Evolutionary conservation across 306 rosid species (phyloP).

Genomic region (Acacia melanoxylon): DNA sequence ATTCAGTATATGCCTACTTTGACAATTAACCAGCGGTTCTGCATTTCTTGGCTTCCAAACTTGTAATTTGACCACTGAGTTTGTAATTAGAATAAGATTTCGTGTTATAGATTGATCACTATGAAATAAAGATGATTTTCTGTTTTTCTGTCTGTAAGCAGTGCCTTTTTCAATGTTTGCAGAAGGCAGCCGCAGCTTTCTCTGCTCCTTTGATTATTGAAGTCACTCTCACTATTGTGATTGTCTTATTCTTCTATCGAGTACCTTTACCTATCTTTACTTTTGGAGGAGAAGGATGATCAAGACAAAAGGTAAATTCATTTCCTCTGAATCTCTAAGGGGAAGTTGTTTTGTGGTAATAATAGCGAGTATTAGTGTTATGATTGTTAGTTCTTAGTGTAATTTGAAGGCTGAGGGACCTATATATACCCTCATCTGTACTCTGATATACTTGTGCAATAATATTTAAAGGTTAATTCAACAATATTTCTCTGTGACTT

Average conservation of each 20-base stretch:
- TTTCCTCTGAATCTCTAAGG: background rate
- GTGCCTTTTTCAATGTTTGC: constrained; percentile 24
- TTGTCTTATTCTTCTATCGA: constrained; percentile 50
- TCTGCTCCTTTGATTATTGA: constrained; percentile 46
- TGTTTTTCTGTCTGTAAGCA: background rate
- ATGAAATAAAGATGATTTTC: background rate
- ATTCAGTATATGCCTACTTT: background rate
- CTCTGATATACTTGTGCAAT: too few species aligned
- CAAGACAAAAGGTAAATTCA: constrained; percentile 51
- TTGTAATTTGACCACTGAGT: background rate
- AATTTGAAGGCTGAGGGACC: background rate
- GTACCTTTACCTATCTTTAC: constrained; percentile 42
- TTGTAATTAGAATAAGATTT: background rate
- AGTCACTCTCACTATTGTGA: constrained; percentile 34
- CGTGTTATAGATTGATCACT: background rate
- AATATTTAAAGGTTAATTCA: constrained; percentile 19
- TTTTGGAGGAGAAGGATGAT: constrained; percentile 45
- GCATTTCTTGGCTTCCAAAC: constrained; percentile 7
- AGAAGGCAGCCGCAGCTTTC: constrained; percentile 32
- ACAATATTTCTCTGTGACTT: background rate
- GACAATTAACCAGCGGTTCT: background rate
- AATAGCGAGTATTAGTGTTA: background rate
- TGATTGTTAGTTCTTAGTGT: background rate
- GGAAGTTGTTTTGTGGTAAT: background rate
- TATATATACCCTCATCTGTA: background rate